phyloP scores from a whole-genome alignment of 2,329 filamentous ascomycete species.

The Zalaria obscura region DNA sequence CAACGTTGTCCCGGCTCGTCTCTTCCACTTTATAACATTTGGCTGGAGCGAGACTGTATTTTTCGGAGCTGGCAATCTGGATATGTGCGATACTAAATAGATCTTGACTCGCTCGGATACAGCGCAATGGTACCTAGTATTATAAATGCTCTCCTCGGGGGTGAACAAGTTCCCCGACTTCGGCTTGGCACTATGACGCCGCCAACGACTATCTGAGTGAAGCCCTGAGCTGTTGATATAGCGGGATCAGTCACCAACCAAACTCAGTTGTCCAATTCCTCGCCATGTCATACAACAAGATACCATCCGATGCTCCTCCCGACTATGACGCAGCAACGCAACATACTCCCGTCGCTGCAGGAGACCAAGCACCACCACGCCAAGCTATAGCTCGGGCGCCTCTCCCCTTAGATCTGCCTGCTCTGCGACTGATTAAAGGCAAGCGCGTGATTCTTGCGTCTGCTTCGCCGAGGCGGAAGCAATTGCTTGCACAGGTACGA shows the following conservation, averaged over 20 bases:
- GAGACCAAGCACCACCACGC: constrained; percentile 10
- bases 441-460: constrained; percentile 84
- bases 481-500: constrained; percentile 58
- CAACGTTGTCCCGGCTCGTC: too few relatives aligned
- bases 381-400: constrained; percentile 31
- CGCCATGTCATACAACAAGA: constrained; percentile 15
- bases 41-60: too few relatives aligned
- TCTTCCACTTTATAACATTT: too few relatives aligned
- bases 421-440: constrained; percentile 59
- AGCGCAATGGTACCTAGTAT: too few relatives aligned
- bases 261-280: not conserved
- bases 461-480: constrained; percentile 69
- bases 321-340: constrained; percentile 23
- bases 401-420: constrained; percentile 63
- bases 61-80: too few relatives aligned
- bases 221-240: too few relatives aligned
- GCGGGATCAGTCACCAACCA: not conserved
- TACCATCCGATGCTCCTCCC: constrained; percentile 27
- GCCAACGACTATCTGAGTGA: too few relatives aligned
- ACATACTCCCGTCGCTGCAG: constrained; percentile 8
- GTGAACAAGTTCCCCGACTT: too few relatives aligned
- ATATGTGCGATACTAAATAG: too few relatives aligned
- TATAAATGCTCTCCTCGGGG: too few relatives aligned
- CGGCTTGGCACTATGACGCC: too few relatives aligned
- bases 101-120: too few relatives aligned